Conservation (phyloP, 2,329 filamentous ascomycete species). For the Aspergillus sp. region DNA sequence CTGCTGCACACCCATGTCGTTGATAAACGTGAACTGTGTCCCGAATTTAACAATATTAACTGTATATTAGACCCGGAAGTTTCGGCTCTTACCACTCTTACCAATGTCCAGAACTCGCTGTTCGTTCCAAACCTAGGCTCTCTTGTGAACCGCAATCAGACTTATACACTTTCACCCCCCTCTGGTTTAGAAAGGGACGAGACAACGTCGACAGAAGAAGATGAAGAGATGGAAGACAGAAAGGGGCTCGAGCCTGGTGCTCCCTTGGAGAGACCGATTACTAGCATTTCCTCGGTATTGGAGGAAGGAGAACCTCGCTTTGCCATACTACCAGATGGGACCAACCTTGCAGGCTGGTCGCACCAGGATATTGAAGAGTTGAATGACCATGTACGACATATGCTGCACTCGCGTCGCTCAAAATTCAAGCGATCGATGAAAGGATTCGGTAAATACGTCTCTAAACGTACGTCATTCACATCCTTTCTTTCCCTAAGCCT, state of each 20-base stretch:
- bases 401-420: conserved; percentile 77
- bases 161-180: conserved; percentile 67
- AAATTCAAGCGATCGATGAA: conserved; percentile 77
- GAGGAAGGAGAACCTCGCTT: conserved; percentile 71
- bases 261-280: conserved; percentile 36
- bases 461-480: conserved; percentile 52
- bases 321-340: conserved; percentile 75
- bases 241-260: conserved; percentile 24
- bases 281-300: conserved; percentile 67
- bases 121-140: conserved; percentile 80
- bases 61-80: conserved; percentile 70
- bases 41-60: neutral
- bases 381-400: conserved; percentile 83
- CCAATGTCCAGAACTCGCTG: conserved; percentile 86
- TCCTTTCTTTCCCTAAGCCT: neutral
- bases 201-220: conserved; percentile 26
- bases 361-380: conserved; percentile 72
- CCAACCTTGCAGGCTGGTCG: conserved; percentile 71
- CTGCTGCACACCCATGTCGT: neutral
- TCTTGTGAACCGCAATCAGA: conserved; percentile 73
- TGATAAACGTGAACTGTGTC: neutral
- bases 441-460: conserved; percentile 78
- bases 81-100: conserved; percentile 76
- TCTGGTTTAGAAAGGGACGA: conserved; percentile 25
- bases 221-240: conserved; percentile 19